Conservation (phyloP, 2,329 filamentous ascomycete genomes). For the Ophiocordyceps camponoti-leonardi region DNA sequence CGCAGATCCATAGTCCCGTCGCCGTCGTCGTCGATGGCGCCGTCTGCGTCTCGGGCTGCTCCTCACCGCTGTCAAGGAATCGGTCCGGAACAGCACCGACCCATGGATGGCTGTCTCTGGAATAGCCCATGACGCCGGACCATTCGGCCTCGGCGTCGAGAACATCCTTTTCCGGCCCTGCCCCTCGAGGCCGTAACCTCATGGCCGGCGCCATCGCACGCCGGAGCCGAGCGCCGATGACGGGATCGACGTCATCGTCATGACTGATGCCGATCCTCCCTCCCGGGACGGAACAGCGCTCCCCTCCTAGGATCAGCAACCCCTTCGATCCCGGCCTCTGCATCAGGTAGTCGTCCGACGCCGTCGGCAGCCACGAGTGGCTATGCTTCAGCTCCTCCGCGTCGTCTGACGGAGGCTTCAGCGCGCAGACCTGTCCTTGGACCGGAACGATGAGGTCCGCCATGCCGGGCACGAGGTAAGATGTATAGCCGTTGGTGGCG, state of each 20-base stretch:
- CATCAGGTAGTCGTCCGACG: conserved; percentile 55
- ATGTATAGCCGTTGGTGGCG: conserved; percentile 74
- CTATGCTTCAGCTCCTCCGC: conserved; percentile 29
- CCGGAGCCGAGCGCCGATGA: conserved; percentile 38
- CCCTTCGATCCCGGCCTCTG: conserved; percentile 28
- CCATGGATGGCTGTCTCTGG: conserved; percentile 50
- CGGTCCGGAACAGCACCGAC: conserved; percentile 46
- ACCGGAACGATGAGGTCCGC: conserved; percentile 59
- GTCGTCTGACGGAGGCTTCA: conserved; percentile 33
- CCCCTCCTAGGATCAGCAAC: conserved; percentile 54
- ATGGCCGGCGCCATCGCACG: conserved; percentile 22
- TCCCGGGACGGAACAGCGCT: conserved; percentile 36
- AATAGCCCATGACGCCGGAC: conserved; percentile 71
- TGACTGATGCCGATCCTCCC: conserved; percentile 34
- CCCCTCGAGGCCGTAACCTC: conserved; percentile 17
- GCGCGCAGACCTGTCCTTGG: conserved; percentile 53
- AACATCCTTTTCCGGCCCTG: conserved; percentile 19
- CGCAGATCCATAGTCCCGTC: conserved; percentile 42
- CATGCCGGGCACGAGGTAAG: conserved; percentile 52
- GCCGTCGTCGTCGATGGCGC: too few species aligned
- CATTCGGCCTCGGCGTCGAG: conserved; percentile 45
- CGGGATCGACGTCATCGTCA: conserved; percentile 38
- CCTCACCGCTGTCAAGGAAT: conserved; percentile 21
- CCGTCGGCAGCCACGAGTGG: conserved; percentile 41
- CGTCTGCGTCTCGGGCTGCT: too few species aligned